Evolutionary conservation across 2,329 filamentous ascomycete genomes (phyloP).

Genomic region (Cladobotryum protrusum): DNA sequence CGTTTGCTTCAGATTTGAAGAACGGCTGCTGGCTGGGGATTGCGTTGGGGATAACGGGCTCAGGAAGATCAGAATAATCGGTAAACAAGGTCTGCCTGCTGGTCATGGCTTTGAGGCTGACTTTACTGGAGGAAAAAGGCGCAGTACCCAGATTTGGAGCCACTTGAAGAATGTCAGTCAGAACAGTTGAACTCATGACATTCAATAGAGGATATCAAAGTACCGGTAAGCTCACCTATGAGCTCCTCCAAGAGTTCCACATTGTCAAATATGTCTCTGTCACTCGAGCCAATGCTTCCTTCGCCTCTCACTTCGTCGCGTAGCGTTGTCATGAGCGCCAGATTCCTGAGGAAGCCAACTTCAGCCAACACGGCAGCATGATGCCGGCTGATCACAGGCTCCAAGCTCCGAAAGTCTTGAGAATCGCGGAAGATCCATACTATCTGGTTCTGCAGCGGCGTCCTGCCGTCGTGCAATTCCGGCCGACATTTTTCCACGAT

Average conservation of each 20-base stretch:
- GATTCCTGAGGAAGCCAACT: conserved; percentile 19
- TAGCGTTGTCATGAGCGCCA: background rate
- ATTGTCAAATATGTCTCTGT: background rate
- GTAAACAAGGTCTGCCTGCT: background rate
- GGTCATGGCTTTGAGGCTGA: background rate
- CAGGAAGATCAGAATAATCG: background rate
- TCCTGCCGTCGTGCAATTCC: conserved; percentile 15
- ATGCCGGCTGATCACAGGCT: conserved; percentile 22
- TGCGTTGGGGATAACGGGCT: background rate
- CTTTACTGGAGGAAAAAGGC: background rate
- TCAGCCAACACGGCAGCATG: conserved; percentile 24
- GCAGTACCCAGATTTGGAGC: background rate
- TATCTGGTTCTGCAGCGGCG: conserved; percentile 16
- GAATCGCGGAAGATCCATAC: conserved; percentile 22
- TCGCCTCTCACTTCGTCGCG: background rate
- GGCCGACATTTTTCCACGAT: conserved; percentile 26
- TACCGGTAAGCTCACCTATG: background rate
- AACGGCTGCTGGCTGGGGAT: background rate
- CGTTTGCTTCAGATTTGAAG: background rate
- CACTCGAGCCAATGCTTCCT: background rate
- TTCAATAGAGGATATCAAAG: background rate
- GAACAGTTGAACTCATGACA: background rate
- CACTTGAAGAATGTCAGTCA: background rate
- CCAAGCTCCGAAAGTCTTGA: conserved; percentile 20
- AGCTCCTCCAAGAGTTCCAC: background rate